These are phyloP conservation scores for Pichia sp. DNA, from an alignment of 1,139 yeast species.

Conservation along the genomic window DNA sequence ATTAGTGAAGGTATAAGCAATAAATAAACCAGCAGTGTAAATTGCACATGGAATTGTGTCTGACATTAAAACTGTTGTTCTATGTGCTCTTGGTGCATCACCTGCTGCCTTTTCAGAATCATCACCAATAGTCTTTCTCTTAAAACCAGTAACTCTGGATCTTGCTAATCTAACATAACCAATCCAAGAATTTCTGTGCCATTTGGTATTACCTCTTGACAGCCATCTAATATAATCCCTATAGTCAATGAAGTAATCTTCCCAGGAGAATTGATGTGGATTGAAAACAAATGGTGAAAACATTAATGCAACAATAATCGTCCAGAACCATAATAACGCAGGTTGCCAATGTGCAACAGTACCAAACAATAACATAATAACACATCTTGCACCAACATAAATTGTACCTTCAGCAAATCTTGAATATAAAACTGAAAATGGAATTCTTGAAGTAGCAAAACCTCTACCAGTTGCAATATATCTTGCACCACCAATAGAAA, in stretches of 20 bases:
- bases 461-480: slow-evolving; percentile 99
- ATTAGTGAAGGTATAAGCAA: slow-evolving; percentile 89
- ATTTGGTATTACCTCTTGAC: slow-evolving; percentile 96
- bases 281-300: slow-evolving; percentile 93
- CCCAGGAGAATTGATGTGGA: slow-evolving; percentile 99
- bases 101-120: slow-evolving; percentile 91
- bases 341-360: slow-evolving; percentile 96
- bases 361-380: slow-evolving; percentile 85
- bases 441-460: slow-evolving; percentile 97
- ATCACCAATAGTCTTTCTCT: slow-evolving; percentile 83
- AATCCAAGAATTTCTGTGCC: slow-evolving; percentile 99
- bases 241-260: slow-evolving; percentile 97
- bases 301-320: slow-evolving; percentile 82
- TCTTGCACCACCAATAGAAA: slow-evolving; percentile 98
- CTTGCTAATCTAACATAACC: slow-evolving; percentile 94
- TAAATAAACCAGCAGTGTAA: slow-evolving; percentile 84
- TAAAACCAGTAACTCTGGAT: slow-evolving; percentile 97
- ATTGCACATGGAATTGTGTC: slow-evolving; percentile 80
- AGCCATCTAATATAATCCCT: slow-evolving; percentile 98
- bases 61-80: slow-evolving; percentile 77
- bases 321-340: slow-evolving; percentile 98
- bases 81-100: slow-evolving; percentile 91
- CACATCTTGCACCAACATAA: slow-evolving; percentile 89
- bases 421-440: slow-evolving; percentile 89
- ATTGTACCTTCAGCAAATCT: slow-evolving; percentile 97